These are phyloP conservation scores for Houttuynia cordata DNA, from an alignment of 164 flowering plant species.

Conservation along the genomic window DNA sequence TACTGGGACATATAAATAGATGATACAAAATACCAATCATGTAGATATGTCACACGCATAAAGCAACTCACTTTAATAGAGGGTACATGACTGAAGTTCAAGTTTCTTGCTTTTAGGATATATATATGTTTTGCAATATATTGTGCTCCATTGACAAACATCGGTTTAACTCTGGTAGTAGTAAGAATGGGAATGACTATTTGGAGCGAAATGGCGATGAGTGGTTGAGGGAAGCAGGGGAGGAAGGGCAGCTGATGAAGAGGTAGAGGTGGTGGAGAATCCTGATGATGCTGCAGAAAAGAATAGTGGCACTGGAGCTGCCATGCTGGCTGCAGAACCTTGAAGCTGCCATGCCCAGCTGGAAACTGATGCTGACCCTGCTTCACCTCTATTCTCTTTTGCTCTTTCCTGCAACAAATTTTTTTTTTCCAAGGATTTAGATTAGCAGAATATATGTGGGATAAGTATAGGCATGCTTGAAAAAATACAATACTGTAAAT, in stretches of 20 bases:
- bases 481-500: no score
- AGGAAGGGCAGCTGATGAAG: constrained; percentile 18
- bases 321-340: constrained; percentile 9
- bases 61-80: no score
- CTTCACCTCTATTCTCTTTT: constrained; percentile 16
- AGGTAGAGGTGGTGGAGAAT: constrained; percentile 43
- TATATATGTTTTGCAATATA: no score
- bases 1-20: no score
- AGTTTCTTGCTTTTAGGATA: no score
- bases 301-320: constrained; percentile 22
- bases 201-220: constrained; percentile 13
- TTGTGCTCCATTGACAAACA: no score
- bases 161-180: constrained; percentile 13
- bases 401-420: constrained; percentile 22
- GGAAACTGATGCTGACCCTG: constrained; percentile 14
- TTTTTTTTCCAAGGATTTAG: no score
- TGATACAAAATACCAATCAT: no score
- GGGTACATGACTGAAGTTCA: no score
- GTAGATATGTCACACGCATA: no score
- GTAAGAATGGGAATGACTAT: constrained; percentile 8
- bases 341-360: constrained; percentile 40
- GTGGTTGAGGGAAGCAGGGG: constrained; percentile 13
- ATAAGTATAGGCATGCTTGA: no score
- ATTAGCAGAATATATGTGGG: no score
- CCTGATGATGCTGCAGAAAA: constrained; percentile 96